Evolutionary conservation across 2,329 filamentous ascomycete genomes (phyloP), one percentile per base, ranked within the genome.

Genomic region (Penicillium concentricum): DNA sequence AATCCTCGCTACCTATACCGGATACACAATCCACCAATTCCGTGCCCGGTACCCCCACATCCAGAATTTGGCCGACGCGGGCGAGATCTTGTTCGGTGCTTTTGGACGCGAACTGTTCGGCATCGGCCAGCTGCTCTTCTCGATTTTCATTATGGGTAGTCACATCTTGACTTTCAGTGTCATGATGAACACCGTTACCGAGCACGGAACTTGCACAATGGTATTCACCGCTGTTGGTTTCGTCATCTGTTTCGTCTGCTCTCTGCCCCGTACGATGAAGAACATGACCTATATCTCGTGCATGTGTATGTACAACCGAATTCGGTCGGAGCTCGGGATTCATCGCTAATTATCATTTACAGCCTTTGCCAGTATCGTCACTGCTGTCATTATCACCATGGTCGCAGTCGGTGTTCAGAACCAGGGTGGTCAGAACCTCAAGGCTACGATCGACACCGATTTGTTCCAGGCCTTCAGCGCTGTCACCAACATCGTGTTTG

Each of bases 91-190:
- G 49, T 77, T 82, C 61, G 88, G 88, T 15, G 74, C 74, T 9
- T 76, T 84, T 39, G 86, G 85, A 1, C 82, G 84, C 56, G 84
- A 88, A 69, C 62, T 90, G 24, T 79, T 88, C 43, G 86, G 85
- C 24, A 74, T 78, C 56, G 85, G 83, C 63, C 86, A 88, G 63
- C 74, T 82, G 2, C 72, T 89, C 24, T 84, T 89, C 71, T 78
- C 89, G 30, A 77, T 87, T 60, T 88, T 90, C 74, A 83, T 88
- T 59, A 85, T 87, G 72, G 87, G 82, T 32, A 87, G 86, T n/a
- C 88, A 91, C 72, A 81, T 88, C 54, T 74, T 90, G 61, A 88
- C 86, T 0, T 89, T 89, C 61, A 82, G 82, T 32, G 86, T 89
- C 64, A 87, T 87, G 70, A 82, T 89, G 72, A 85, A 85, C 63